These are phyloP conservation scores for Solanum piurae DNA, from an alignment of 257 asterid genomes.

Conservation along the genomic window DNA sequence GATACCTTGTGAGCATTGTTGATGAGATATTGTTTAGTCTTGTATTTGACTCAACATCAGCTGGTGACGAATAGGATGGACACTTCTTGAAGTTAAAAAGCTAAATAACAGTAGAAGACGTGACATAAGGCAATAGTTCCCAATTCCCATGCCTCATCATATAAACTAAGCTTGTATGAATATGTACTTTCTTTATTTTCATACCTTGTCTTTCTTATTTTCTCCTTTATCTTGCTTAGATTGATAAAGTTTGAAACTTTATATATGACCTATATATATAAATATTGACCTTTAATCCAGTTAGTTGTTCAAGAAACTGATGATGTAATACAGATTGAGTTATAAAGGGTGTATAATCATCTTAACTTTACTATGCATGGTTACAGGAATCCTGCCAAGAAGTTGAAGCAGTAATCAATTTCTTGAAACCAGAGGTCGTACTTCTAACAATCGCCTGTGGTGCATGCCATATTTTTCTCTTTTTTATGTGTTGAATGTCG, in stretches of 20 bases:
- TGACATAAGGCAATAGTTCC: background rate
- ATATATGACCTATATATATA: background rate
- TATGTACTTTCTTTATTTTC: background rate
- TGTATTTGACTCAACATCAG: background rate
- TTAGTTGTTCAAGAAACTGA: background rate
- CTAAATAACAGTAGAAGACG: background rate
- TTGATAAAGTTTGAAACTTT: background rate
- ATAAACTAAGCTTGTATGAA: background rate
- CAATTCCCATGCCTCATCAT: background rate
- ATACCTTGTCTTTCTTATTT: background rate
- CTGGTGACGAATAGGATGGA: background rate
- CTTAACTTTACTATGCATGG: background rate
- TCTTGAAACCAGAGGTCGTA: constrained; percentile 66
- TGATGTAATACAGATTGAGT: background rate
- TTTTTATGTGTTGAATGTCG: background rate
- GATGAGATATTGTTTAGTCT: background rate
- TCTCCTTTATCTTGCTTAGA: background rate
- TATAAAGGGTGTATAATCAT: background rate
- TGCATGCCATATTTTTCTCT: background rate
- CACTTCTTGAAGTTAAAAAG: background rate
- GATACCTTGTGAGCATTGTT: background rate
- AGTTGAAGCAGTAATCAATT: constrained; percentile 74
- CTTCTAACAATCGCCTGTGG: constrained; percentile 1
- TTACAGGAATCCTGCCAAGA: constrained; percentile 84
- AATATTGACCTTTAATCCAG: background rate